Conservation (phyloP, 495 filamentous ascomycete genomes). For the Lasiosphaeria ovina region DNA sequence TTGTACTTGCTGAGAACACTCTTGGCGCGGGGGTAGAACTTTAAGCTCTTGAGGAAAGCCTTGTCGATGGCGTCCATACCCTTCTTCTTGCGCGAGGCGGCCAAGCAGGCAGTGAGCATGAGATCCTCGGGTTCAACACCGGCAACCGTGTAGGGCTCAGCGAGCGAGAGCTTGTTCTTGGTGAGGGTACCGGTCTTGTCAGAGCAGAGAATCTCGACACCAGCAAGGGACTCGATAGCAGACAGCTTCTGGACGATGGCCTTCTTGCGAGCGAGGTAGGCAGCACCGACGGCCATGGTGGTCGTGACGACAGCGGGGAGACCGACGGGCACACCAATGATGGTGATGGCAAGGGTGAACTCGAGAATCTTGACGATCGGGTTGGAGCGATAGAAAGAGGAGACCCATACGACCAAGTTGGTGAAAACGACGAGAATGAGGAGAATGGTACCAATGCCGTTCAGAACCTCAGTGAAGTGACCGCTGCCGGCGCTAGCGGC, state of each 20-base stretch:
- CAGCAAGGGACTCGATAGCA: slow-evolving; percentile 90
- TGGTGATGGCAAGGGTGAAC: slow-evolving; percentile 83
- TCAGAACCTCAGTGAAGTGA: slow-evolving; percentile 87
- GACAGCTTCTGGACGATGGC: slow-evolving; percentile 96
- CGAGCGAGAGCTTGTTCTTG: slow-evolving; percentile 86
- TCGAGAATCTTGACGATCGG: slow-evolving; percentile 71
- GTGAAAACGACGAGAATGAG: slow-evolving; percentile 78
- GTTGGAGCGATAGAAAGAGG: slow-evolving; percentile 83
- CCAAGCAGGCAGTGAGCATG: slow-evolving; percentile 87
- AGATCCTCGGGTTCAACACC: slow-evolving; percentile 80
- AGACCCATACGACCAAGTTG: slow-evolving; percentile 78
- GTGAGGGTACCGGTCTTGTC: slow-evolving; percentile 95
- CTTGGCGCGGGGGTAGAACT: slow-evolving; percentile 77
- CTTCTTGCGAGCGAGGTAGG: slow-evolving; percentile 91
- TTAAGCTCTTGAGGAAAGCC: slow-evolving; percentile 82
- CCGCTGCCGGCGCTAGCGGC: slow-evolving; percentile 67
- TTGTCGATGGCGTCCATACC: slow-evolving; percentile 95
- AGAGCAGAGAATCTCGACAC: slow-evolving; percentile 95
- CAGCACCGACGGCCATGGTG: slow-evolving; percentile 94
- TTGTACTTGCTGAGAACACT: slow-evolving; percentile 70
- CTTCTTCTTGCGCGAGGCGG: slow-evolving; percentile 90
- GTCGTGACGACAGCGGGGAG: slow-evolving; percentile 94
- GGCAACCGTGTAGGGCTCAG: slow-evolving; percentile 77
- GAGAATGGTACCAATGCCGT: slow-evolving; percentile 80
- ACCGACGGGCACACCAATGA: slow-evolving; percentile 94